phyloP scores from a whole-genome alignment of 2,329 filamentous ascomycete genomes.

The Metarhizium sp. region DNA sequence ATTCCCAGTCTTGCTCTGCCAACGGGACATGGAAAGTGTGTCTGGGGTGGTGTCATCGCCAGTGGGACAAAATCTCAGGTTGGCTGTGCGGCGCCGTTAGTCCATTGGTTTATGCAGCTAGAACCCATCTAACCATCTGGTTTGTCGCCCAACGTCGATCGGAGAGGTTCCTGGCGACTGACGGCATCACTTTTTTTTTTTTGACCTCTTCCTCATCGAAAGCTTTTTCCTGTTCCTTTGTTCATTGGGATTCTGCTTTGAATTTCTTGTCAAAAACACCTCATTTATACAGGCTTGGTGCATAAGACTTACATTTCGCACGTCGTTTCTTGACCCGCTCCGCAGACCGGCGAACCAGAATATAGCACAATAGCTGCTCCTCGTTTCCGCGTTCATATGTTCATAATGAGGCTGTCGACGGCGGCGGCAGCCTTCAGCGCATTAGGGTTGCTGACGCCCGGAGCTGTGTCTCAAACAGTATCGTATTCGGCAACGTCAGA shows the following conservation, averaged over 20 bases:
- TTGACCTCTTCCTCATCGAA: background rate
- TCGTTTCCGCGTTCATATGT: background rate
- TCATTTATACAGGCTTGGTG: too few relatives aligned
- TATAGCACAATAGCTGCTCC: too few relatives aligned
- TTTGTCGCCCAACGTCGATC: too few relatives aligned
- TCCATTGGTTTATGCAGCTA: too few relatives aligned
- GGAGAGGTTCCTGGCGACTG: background rate
- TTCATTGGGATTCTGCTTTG: background rate
- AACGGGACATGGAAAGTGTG: too few relatives aligned
- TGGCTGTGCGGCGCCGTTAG: too few relatives aligned
- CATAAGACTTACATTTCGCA: too few relatives aligned
- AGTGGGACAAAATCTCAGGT: too few relatives aligned
- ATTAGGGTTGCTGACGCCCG: conserved; percentile 15
- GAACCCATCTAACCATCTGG: too few relatives aligned
- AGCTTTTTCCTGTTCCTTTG: background rate
- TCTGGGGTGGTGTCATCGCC: too few relatives aligned
- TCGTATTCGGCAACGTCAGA: conserved; percentile 22
- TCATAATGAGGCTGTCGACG: conserved; percentile 15
- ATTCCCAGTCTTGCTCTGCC: too few relatives aligned
- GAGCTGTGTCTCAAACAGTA: conserved; percentile 15
- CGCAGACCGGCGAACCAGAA: too few relatives aligned
- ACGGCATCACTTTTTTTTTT: background rate
- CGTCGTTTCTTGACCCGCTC: background rate
- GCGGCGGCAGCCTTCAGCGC: conserved; percentile 3
- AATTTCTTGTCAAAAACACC: background rate